Base-by-base conservation (phyloP, 306 rosid genomes). In the Ochetophila trinervis region DNA sequence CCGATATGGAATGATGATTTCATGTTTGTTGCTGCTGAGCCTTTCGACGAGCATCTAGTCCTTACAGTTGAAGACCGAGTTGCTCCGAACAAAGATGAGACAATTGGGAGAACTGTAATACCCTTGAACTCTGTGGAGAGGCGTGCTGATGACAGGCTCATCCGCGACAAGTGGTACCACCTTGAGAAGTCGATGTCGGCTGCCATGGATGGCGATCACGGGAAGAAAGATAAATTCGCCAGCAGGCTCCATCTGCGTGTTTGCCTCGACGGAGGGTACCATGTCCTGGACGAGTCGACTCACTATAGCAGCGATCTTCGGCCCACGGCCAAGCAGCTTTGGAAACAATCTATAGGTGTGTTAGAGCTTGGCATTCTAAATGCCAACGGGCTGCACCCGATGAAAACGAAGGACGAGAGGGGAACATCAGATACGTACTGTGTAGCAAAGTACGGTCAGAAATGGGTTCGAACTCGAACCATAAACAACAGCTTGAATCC, bases 391-490 rank as follows among this genome's bases (percentile, higher is more conserved):
- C 74, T 82, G 6, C 96, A 80, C 51, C 98, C 98, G 18, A 76
- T 78, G 62, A 93, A 93, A 85, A 79, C 57, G 27, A 84, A 91
- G 62, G 95, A 89, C 1, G 85, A 88, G 23, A 84, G 79, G 42
- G 97, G 98, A 6, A 61, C 80, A 22, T 54, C 87, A 2, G 97
- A 93, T 76, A 75, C 85, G 3, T 93, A 80, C 66, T 93, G 98
- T 75, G 98, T 93, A 17, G 98, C 97, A 0, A 93, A 93, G 75
- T 89, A 93, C 63, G 91, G 97, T 8, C 89, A 77, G 18, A 93
- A 93, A 84, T 93, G 98, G 98, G 83, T 93, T 59, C 85, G 98
- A 14, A 93, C 98, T 47, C 76, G 98, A 57, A 93, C 98, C 22
- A 69, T 93, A 49, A 75, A 82, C 15, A 72, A 80, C 78, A 93